Percentiles rank a stretch among this genome's conserved stretches.
These are phyloP conservation scores for Cytospora piceae DNA, from an alignment of 2,329 filamentous ascomycete genomes.

Conservation along the genomic window DNA sequence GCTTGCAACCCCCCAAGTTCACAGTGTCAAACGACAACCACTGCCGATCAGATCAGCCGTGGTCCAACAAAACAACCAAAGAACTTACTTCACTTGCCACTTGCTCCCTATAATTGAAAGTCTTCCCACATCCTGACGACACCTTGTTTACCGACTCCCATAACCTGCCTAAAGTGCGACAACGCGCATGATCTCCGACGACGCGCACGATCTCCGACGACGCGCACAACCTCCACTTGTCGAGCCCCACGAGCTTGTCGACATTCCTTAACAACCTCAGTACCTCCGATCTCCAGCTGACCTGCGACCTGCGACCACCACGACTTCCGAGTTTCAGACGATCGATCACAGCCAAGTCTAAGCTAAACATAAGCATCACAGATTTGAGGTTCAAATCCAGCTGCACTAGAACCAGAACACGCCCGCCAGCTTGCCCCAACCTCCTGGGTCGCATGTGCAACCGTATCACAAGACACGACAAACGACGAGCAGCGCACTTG, in stretches of 20 bases:
- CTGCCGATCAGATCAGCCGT: neutral
- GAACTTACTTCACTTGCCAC: neutral
- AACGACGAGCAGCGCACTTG: neutral
- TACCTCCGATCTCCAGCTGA: neutral
- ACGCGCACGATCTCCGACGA: neutral
- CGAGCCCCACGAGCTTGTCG: neutral
- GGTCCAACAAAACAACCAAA: neutral
- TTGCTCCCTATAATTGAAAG: neutral
- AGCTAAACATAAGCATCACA: neutral
- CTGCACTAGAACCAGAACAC: neutral
- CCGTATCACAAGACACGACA: neutral
- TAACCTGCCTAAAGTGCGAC: neutral
- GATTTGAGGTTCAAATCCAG: neutral
- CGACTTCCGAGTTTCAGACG: neutral
- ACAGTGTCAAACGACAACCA: neutral
- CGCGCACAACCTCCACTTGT: neutral
- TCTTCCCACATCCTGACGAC: neutral
- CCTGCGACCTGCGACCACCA: neutral
- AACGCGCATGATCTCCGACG: too few species aligned
- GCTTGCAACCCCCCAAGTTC: neutral
- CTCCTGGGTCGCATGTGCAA: neutral
- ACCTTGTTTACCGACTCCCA: neutral
- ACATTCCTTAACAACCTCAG: neutral
- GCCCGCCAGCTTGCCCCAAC: neutral
- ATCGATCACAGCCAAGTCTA: neutral